phyloP scores from a whole-genome alignment of 2,329 filamentous ascomycete species.

The Paecilomyces formosus region DNA sequence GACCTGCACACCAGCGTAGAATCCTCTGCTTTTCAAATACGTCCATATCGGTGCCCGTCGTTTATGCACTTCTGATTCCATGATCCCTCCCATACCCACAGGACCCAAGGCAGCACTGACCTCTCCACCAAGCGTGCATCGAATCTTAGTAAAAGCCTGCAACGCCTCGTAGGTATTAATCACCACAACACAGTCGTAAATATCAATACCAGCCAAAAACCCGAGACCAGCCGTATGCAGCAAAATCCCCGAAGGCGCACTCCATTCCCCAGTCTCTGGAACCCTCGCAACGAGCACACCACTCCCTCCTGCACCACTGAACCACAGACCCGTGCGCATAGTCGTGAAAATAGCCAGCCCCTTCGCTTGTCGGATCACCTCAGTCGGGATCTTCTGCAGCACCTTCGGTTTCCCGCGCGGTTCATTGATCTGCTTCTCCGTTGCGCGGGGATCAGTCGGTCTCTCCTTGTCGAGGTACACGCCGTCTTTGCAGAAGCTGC shows the following conservation, averaged over 20 bases:
- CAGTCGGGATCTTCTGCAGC: slow-evolving; percentile 75
- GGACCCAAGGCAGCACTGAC: slow-evolving; percentile 71
- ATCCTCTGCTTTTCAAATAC: slow-evolving; percentile 82
- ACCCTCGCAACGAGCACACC: slow-evolving; percentile 79
- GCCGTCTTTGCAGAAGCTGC: slow-evolving; percentile 80
- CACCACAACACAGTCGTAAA: slow-evolving; percentile 91
- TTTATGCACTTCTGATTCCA: slow-evolving; percentile 64
- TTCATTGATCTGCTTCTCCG: slow-evolving; percentile 39
- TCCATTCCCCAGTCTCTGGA: slow-evolving; percentile 76
- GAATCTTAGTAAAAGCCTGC: slow-evolving; percentile 72
- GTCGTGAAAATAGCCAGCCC: slow-evolving; percentile 91
- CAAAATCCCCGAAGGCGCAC: slow-evolving; percentile 82
- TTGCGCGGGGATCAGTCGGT: slow-evolving; percentile 42
- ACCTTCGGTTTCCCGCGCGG: slow-evolving; percentile 57
- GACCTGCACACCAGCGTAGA: slow-evolving; percentile 79
- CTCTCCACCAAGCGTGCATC: slow-evolving; percentile 75
- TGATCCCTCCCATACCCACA: slow-evolving; percentile 63
- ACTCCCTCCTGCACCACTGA: slow-evolving; percentile 83
- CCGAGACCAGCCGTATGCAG: slow-evolving; percentile 83
- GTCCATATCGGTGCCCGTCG: slow-evolving; percentile 67
- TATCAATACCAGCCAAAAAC: slow-evolving; percentile 85
- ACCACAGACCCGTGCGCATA: slow-evolving; percentile 87
- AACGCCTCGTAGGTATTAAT: slow-evolving; percentile 82
- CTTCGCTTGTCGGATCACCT: slow-evolving; percentile 81
- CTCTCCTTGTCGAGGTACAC: slow-evolving; percentile 53